Base-by-base conservation (phyloP, 805 yeast species). In the Sugiyamaella boreocaroliniensis region DNA sequence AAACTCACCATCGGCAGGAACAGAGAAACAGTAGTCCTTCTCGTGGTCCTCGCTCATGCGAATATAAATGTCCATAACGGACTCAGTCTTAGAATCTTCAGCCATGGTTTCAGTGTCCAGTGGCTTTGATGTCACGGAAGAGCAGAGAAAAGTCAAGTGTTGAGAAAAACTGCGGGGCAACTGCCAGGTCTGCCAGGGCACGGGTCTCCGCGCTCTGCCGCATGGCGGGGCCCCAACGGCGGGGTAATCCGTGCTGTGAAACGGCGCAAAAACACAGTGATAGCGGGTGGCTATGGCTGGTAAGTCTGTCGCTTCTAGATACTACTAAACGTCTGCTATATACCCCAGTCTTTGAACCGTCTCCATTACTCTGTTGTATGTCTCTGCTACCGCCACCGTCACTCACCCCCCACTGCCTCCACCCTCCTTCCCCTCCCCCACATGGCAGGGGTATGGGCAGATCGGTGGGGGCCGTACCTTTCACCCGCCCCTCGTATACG, bases 21-120 rank as follows among this genome's bases (percentile, higher is more conserved):
- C 79, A 59, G 80, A 83, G 72, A 92, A 88, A 61, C 96, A 87
- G 70, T 89, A 90, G 67, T 92, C 99, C 67, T 85, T 85, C 63
- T 89, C 97, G 47, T 72, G 68, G 64, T 90, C 96, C 54, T 80
- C 85, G 66, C 87, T 89, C 77, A 92, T 81, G 55, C 99, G 85
- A 58, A 93, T 69, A 71, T 81, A 89, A 41, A 70, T 57, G 52
- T 71, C 77, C 61, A 71, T 67, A 22, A 56, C 56, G 50, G 49
- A 51, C 44, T 55, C 64, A 12, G 41, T 9, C 43, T 37, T 45
- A 19, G 7, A 50, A 11, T n/a, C 43, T 5, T 44, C 20, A 29
- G 43, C 32, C 18, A 20, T 45, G 22, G 37, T 32, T 5, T 32
- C n/a, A 32, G 37, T 14, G 37, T 32, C n/a, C n/a, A 32, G 12